Evolutionary conservation across 495 filamentous ascomycete species (phyloP).

Genomic region (Annulohypoxylon maeteangense): DNA sequence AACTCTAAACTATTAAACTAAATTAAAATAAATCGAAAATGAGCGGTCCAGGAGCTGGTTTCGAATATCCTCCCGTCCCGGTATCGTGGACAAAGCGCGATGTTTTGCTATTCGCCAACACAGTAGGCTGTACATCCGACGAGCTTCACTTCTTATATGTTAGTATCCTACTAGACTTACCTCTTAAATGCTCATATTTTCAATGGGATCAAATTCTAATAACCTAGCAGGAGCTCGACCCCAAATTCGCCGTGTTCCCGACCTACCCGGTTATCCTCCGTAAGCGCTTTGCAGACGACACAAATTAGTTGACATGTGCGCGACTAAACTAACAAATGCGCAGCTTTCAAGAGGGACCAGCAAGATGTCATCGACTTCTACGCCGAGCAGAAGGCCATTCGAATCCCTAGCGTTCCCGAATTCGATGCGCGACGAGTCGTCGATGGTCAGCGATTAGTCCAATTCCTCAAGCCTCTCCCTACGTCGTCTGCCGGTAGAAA

Average conservation of each 20-base stretch:
- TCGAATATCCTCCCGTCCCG: conserved; percentile 76
- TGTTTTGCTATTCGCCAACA: conserved; percentile 85
- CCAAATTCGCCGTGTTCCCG: conserved; percentile 84
- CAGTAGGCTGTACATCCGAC: conserved; percentile 83
- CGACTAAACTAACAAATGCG: conserved; percentile 7
- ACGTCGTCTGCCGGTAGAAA: conserved; percentile 73
- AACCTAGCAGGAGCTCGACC: conserved; percentile 75
- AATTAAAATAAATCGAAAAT: conserved; percentile 42
- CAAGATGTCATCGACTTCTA: conserved; percentile 91
- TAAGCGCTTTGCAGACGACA: conserved; percentile 47
- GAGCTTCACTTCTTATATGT: conserved; percentile 94
- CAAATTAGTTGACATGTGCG: neutral
- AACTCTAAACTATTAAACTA: neutral
- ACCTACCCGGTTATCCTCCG: conserved; percentile 86
- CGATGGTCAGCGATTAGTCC: conserved; percentile 85
- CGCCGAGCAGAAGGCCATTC: conserved; percentile 64
- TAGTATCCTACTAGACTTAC: conserved; percentile 49
- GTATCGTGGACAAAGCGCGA: conserved; percentile 90
- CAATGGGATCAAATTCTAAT: conserved; percentile 17
- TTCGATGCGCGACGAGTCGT: conserved; percentile 80
- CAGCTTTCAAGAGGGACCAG: conserved; percentile 82
- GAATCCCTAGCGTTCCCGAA: conserved; percentile 80
- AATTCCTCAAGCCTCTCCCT: conserved; percentile 81
- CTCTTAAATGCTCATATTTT: neutral
- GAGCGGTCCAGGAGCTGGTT: conserved; percentile 75